Percentiles rank a stretch among this genome's conserved stretches.
Conservation (phyloP, 257 asterid genomes). For the Solanum virginianum region DNA sequence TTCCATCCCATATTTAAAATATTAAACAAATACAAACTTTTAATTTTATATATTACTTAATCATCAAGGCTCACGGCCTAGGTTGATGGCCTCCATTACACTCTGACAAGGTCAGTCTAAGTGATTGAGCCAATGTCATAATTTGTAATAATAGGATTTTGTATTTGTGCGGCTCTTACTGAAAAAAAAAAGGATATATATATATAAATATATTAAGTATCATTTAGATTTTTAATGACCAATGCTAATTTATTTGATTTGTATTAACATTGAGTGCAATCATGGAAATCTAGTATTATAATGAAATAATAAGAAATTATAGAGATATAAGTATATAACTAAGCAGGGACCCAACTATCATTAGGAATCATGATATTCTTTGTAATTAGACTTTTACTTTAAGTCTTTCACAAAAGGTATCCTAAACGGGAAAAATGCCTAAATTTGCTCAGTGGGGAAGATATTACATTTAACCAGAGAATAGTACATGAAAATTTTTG, state of each 20-base stretch:
- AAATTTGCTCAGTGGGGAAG: background rate
- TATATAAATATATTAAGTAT: background rate
- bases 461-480: background rate
- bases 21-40: background rate
- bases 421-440: background rate
- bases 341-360: background rate
- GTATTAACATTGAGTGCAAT: background rate
- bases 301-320: background rate
- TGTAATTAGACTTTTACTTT: background rate
- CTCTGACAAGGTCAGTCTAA: background rate
- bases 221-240: background rate
- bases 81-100: background rate
- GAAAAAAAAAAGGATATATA: background rate
- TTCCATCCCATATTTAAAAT: background rate
- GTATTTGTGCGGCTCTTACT: background rate
- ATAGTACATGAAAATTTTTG: background rate
- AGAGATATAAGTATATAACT: background rate
- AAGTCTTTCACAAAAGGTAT: background rate
- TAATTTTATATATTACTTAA: background rate
- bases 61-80: background rate
- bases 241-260: background rate
- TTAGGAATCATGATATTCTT: background rate
- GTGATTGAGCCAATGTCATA: background rate
- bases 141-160: background rate
- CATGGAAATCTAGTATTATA: background rate